phyloP scores from a whole-genome alignment of 163 green algal genomes.

The Scenedesmus sp. region DNA sequence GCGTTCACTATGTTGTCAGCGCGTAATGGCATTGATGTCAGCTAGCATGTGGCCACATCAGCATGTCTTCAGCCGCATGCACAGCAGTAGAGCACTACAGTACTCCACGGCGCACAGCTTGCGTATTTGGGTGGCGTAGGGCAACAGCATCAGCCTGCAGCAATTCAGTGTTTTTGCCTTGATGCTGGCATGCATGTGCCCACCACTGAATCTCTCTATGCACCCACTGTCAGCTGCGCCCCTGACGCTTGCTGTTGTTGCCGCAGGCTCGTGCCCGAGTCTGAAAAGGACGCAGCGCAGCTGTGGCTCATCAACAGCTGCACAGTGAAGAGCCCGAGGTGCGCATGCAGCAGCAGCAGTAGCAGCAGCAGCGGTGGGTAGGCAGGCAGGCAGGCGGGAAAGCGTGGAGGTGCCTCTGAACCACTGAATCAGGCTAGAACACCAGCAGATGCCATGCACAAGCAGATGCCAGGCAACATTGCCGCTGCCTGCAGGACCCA shows the following conservation, averaged over 20 bases:
- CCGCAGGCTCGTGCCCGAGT: slow-evolving; percentile 64
- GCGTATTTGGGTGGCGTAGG: neutral
- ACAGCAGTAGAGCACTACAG: neutral
- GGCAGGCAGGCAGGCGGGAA: neutral
- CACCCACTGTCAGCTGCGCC: neutral
- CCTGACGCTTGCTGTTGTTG: neutral
- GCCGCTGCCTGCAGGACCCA: neutral
- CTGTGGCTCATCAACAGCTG: slow-evolving; percentile 94
- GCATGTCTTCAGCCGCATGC: neutral
- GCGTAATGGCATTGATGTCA: neutral
- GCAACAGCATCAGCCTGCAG: neutral
- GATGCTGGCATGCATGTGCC: neutral
- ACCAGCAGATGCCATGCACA: too few relatives aligned
- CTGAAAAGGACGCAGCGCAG: slow-evolving; percentile 67
- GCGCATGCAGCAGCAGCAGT: neutral
- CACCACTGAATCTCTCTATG: neutral
- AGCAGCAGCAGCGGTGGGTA: neutral
- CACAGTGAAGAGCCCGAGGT: slow-evolving; percentile 89
- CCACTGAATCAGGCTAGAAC: too few relatives aligned
- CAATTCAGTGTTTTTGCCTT: neutral
- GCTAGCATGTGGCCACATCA: neutral
- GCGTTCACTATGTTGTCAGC: neutral
- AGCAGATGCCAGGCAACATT: neutral
- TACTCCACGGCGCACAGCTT: neutral
- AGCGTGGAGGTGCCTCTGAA: too few relatives aligned